phyloP scores from a whole-genome alignment of 768 basidiomycete genomes.

The Hygrophorus pudorinus region DNA sequence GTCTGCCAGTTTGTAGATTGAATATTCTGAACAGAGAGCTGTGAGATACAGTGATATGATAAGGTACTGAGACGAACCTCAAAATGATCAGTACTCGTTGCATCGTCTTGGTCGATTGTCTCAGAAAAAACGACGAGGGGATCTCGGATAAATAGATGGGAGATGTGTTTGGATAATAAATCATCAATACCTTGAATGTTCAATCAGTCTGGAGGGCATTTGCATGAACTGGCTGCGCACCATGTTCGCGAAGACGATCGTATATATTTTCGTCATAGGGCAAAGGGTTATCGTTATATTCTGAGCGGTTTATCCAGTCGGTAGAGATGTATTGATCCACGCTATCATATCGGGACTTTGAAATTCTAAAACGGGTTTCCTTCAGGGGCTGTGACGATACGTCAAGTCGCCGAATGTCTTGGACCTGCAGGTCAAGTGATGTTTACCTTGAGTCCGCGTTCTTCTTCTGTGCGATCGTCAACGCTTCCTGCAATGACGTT shows the following conservation, averaged over 20 bases:
- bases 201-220: not conserved
- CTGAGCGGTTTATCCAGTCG: constrained; percentile 78
- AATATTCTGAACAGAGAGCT: constrained; percentile 54
- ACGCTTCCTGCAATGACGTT: constrained; percentile 98
- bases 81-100: constrained; percentile 84
- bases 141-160: constrained; percentile 96
- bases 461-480: constrained; percentile 93
- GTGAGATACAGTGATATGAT: not conserved
- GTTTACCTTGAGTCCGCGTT: constrained; percentile 74
- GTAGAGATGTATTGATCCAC: constrained; percentile 91
- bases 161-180: constrained; percentile 80
- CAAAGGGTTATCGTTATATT: constrained; percentile 84
- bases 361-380: constrained; percentile 67
- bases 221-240: constrained; percentile 25
- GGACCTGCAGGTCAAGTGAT: not conserved
- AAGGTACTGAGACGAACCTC: constrained; percentile 47
- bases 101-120: constrained; percentile 87
- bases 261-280: constrained; percentile 74
- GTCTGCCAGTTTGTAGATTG: constrained; percentile 99
- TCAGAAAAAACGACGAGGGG: constrained; percentile 94
- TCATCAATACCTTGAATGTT: constrained; percentile 64
- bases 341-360: constrained; percentile 96
- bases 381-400: constrained; percentile 55
- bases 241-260: constrained; percentile 63
- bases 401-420: not conserved